A percentile compares a stretch with the other conserved stretches of the same genome.
These are phyloP conservation scores for Fraxinus pennsylvanica DNA, from an alignment of 257 asterid species.

Conservation along the genomic window DNA sequence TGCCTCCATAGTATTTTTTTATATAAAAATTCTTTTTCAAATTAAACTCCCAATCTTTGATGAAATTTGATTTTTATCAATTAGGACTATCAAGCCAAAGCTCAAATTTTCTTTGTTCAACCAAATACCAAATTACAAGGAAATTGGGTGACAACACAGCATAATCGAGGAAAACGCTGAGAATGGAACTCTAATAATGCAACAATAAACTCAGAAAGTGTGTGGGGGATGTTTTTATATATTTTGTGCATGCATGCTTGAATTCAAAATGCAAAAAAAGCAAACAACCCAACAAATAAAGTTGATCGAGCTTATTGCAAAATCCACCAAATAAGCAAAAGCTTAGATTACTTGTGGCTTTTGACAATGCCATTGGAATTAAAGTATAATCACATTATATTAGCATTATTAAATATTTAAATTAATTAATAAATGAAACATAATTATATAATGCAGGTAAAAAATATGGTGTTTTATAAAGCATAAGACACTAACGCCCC, in stretches of 20 bases:
- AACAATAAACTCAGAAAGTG: slow-evolving; percentile 29
- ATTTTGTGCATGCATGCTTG: neutral
- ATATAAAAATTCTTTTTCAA: no score
- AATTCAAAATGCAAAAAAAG: slow-evolving; percentile 10
- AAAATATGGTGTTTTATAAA: neutral
- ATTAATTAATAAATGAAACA: neutral
- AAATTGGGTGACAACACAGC: no score
- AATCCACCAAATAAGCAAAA: slow-evolving; percentile 25
- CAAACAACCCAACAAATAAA: slow-evolving; percentile 3
- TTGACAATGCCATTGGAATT: no score
- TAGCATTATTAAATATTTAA: no score
- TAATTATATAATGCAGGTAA: neutral
- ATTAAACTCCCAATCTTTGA: no score
- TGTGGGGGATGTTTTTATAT: neutral
- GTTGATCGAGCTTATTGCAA: slow-evolving; percentile 28
- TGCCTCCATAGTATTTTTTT: no score
- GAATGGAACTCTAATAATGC: slow-evolving; percentile 25
- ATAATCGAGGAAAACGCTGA: neutral
- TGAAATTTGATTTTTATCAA: no score
- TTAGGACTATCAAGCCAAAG: no score
- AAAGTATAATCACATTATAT: no score
- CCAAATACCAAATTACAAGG: no score
- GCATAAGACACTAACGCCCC: neutral
- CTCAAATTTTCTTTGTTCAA: no score
- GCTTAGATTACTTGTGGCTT: no score